These are phyloP conservation scores for Auriculariales sp. DNA, from an alignment of 768 basidiomycete species.

Conservation along the genomic window DNA sequence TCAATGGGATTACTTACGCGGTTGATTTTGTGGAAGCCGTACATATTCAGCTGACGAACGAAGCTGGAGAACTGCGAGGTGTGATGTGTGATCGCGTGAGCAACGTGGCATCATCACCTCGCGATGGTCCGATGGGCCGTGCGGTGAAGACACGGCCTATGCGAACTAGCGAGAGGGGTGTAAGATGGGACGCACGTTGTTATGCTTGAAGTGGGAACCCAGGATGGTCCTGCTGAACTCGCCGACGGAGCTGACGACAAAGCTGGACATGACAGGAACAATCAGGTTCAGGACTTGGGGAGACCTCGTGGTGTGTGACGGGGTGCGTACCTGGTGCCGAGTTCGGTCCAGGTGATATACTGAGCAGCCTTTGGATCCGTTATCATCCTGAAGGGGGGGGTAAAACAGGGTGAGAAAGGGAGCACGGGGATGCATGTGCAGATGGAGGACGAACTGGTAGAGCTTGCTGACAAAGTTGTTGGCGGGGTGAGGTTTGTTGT, in stretches of 20 bases:
- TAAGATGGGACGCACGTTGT: slow-evolving; percentile 42
- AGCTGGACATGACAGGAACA: slow-evolving; percentile 21
- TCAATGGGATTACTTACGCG: slow-evolving; percentile 33
- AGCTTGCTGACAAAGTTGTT: slow-evolving; percentile 86
- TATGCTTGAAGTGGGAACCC: slow-evolving; percentile 81
- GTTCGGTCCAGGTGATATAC: slow-evolving; percentile 73
- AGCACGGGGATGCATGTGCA: slow-evolving; percentile 1
- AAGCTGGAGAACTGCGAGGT: slow-evolving; percentile 70
- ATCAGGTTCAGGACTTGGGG: not conserved
- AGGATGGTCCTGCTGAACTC: slow-evolving; percentile 77
- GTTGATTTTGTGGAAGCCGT: slow-evolving; percentile 91
- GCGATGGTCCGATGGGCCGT: too few species aligned
- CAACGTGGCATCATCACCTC: too few species aligned
- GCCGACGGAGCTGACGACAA: slow-evolving; percentile 75
- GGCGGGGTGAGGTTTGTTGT: slow-evolving; percentile 49
- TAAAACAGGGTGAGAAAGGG: slow-evolving; percentile 3
- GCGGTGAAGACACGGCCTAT: slow-evolving; percentile 3
- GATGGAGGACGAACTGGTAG: slow-evolving; percentile 24
- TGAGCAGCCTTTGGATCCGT: slow-evolving; percentile 65
- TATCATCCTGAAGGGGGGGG: slow-evolving; percentile 50
- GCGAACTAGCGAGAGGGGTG: slow-evolving; percentile 5
- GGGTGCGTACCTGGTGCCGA: slow-evolving; percentile 42
- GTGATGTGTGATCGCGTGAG: slow-evolving; percentile 3
- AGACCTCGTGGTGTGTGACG: not conserved
- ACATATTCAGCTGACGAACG: slow-evolving; percentile 92